phyloP scores from a whole-genome alignment of 1,284 basidiomycete genomes.

The Earliella scabrosa region DNA sequence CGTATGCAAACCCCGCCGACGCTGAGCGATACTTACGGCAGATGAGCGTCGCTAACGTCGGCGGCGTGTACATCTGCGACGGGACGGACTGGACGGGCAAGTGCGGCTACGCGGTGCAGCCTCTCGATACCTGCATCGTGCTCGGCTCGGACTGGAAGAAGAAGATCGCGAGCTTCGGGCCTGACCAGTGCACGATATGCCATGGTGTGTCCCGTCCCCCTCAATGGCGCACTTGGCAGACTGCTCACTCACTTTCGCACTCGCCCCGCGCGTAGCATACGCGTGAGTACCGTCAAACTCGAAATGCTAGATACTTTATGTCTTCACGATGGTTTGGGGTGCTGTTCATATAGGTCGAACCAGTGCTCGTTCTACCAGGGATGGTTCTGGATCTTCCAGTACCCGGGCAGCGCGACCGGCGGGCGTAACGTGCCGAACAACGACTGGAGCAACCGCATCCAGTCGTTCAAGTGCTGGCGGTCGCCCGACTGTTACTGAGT shows the following conservation, averaged over 20 bases:
- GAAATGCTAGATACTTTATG: no score
- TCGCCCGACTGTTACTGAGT: constrained; percentile 6
- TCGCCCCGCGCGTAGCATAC: no score
- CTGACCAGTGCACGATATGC: constrained; percentile 3
- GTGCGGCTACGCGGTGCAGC: constrained; percentile 11
- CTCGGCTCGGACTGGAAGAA: constrained; percentile 10
- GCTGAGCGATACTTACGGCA: no score
- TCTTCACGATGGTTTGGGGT: no score
- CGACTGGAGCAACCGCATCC: constrained; percentile 7
- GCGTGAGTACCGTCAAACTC: no score
- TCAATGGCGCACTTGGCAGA: no score
- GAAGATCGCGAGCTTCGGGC: constrained; percentile 7
- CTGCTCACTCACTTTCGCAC: no score
- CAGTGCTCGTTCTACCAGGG: constrained; percentile 1
- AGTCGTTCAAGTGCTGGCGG: constrained; percentile 8
- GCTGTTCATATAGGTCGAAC: neutral
- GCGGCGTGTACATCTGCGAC: constrained; percentile 16
- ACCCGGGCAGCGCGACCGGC: constrained; percentile 12
- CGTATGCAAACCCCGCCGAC: no score
- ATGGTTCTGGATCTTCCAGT: constrained; percentile 10
- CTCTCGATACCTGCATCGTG: constrained; percentile 7
- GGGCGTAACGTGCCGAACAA: neutral
- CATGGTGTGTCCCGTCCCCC: neutral
- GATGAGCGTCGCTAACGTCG: no score
- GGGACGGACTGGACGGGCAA: constrained; percentile 18